Base-by-base conservation (phyloP, 192 early-diverging fungal species). In the Mortierella claussenii region DNA sequence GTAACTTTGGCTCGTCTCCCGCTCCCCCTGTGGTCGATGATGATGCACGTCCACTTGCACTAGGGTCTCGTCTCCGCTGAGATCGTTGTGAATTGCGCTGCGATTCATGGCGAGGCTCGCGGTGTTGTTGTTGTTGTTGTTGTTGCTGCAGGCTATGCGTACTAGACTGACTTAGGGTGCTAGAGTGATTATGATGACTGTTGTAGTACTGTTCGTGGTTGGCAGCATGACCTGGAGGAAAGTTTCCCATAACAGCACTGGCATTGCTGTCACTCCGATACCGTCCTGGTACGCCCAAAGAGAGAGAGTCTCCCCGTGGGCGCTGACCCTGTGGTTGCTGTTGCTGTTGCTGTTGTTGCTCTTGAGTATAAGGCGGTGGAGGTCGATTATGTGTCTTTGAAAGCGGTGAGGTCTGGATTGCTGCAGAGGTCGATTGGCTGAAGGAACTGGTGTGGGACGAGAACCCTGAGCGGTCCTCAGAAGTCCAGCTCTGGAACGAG, bases 401-500 rank as follows among this genome's bases (percentile, higher is more conserved):
- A 10, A 40, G 7, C 13, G 37, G 37, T 7, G 37, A n/a, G n/a
- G n/a, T n/a, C n/a, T n/a, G n/a, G 21, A 50, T 11, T 57, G 65
- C 6, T 31, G 34, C 4, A 30, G 34, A 15, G 5, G 48, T 24
- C 24, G 56, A 55, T n/a, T n/a, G n/a, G 30, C 21, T 60, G 28
- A 44, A 69, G 6, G 67, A 69, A 28, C 10, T 60, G 27, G 67
- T 69, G 15, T 59, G 49, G 13, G 50, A 45, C 42, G 48, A 43
- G 50, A 40, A 65, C 30, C 30, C 65, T 40, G 67, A 40, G 7
- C 13, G 68, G n/a, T 60, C 59, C 26, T 54, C 43, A n/a, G 69
- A 73, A 10, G 69, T 64, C 69, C 69, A 73, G 36, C 69, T 73
- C 54, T 56, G 23, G 31, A 52, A 57, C 6, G 69, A 73, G 17